Base-by-base conservation (phyloP, 345 rosid genomes). In the Pelargonium nanum region DNA sequence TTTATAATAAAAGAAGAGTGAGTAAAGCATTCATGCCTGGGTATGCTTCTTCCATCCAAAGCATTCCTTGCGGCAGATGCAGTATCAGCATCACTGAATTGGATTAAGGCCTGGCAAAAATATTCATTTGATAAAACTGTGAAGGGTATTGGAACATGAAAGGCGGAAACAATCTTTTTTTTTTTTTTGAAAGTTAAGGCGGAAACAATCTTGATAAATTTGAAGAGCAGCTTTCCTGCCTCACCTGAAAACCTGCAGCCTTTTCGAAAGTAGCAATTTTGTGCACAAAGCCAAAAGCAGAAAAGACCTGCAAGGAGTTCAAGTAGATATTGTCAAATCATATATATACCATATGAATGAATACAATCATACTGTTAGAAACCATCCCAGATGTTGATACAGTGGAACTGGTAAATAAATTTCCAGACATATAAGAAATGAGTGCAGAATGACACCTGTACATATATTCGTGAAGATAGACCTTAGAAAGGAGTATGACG, bases 201-300 rank as follows among this genome's bases (percentile, higher is more conserved):
- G 58, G 21, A 62, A 5, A 25, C 26, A 74, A 66, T 17, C 56
- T 57, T 56, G 45, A n/a, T 57, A 62, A 52, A 19, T 64, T 51
- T n/a, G 1, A 62, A 20, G 74, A 3, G n/a, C 10, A 57, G 26
- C 22, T 69, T 50, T n/a, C 52, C 65, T 17, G 68, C 57, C 71
- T 80, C 40, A 83, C 97, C 92, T 93, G 96, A 74, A 93, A 93
- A 60, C 99, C 97, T 60, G 96, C 88, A 60, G 97, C 96, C 72
- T 93, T 93, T 74, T 93, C 97, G 66, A 93, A 93, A 32, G 97
- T 93, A 19, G 97, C 97, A 67, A 93, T 89, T 75, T 89, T 89
- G 83, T 93, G 96, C 28, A 93, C 99, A 64, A 83, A 93, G 21
- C 99, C 99, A 83, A 89, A 93, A 59, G 97, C 97, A 70, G 99